Evolutionary conservation across 176 grass and related monocot genomes (phyloP).

Genomic region (Chloris gayana): DNA sequence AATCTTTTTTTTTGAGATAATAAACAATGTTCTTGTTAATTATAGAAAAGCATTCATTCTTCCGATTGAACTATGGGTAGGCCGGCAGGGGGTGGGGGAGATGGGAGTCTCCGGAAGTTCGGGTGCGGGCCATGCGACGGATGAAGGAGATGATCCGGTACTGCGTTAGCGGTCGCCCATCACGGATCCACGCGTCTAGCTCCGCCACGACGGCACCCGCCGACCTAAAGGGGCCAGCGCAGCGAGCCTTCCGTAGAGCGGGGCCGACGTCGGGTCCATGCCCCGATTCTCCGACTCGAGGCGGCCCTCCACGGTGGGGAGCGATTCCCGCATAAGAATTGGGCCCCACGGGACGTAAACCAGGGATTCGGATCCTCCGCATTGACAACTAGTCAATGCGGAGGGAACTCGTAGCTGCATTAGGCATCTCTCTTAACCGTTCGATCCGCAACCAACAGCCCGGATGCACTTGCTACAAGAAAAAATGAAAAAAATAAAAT

Average conservation of each 20-base stretch:
- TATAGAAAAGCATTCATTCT: background rate
- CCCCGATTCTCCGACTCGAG: too few species aligned
- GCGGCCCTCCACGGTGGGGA: too few species aligned
- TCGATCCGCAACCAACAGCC: too few species aligned
- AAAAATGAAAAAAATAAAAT: too few species aligned
- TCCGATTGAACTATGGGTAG: background rate
- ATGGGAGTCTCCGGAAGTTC: conserved; percentile 11
- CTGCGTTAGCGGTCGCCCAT: conserved; percentile 6
- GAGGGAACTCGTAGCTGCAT: too few species aligned
- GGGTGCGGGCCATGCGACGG: conserved; percentile 21
- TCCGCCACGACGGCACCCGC: conserved; percentile 24
- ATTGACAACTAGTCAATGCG: too few species aligned
- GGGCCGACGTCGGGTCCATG: background rate
- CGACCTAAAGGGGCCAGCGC: conserved; percentile 6
- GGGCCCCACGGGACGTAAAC: too few species aligned
- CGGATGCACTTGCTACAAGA: too few species aligned
- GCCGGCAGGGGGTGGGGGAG: background rate
- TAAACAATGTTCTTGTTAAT: background rate
- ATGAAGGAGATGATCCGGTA: conserved; percentile 40
- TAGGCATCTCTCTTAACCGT: too few species aligned
- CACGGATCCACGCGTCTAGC: conserved; percentile 41
- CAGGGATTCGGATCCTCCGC: too few species aligned
- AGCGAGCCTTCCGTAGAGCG: conserved; percentile 34
- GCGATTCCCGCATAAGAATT: too few species aligned
- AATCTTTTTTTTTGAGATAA: conserved; percentile 1